Conservation (phyloP, 306 rosid species). For the Acacia melanoxylon region DNA sequence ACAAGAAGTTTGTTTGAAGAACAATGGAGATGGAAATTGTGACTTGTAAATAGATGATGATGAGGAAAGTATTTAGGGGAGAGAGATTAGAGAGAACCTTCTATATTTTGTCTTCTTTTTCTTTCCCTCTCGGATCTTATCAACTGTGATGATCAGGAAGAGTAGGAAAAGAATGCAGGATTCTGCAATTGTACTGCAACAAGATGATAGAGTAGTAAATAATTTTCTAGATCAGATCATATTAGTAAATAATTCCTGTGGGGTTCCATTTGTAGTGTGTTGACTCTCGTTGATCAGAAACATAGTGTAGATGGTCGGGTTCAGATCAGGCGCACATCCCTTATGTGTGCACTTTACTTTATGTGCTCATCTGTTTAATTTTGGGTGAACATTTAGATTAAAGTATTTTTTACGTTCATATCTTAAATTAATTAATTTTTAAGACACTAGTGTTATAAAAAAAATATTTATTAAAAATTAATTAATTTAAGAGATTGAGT, state of each 20-base stretch:
- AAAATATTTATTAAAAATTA: too few relatives aligned
- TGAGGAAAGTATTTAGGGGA: neutral
- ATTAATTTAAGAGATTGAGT: too few relatives aligned
- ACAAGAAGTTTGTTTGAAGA: conserved; percentile 31
- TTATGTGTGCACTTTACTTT: too few relatives aligned
- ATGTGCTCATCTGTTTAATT: too few relatives aligned
- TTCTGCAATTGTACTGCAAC: conserved; percentile 2
- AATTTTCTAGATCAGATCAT: neutral
- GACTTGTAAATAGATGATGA: conserved; percentile 41
- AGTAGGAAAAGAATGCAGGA: conserved; percentile 3
- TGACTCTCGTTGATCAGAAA: neutral
- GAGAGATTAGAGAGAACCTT: neutral
- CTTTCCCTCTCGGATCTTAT: neutral
- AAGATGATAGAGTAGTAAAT: neutral
- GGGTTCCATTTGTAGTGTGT: neutral
- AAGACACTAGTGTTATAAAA: too few relatives aligned
- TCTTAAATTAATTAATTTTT: too few relatives aligned
- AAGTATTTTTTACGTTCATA: too few relatives aligned
- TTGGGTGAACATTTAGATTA: too few relatives aligned
- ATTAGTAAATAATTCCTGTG: neutral
- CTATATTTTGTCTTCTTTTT: neutral
- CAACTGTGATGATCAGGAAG: conserved; percentile 17
- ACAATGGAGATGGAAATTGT: conserved; percentile 32
- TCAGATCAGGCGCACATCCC: too few relatives aligned
- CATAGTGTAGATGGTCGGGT: neutral